phyloP scores from a whole-genome alignment of 2,329 filamentous ascomycete species.

The Pseudocercospora ulei region DNA sequence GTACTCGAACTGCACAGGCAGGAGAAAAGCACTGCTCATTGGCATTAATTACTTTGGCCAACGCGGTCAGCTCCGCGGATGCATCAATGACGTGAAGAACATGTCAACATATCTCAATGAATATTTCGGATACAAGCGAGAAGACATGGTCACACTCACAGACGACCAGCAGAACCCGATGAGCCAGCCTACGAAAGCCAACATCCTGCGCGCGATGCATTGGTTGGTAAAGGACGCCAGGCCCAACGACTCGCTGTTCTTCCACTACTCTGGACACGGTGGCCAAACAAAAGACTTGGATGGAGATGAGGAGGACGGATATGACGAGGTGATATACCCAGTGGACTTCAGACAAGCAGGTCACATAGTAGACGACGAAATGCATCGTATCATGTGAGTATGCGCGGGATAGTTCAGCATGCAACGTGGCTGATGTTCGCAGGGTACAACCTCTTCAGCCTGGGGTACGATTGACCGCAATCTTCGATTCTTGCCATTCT shows the following conservation, averaged over 20 bases:
- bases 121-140: conserved; percentile 82
- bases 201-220: conserved; percentile 92
- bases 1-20: conserved; percentile 83
- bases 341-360: conserved; percentile 71
- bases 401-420: neutral
- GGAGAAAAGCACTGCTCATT: conserved; percentile 78
- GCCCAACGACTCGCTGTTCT: conserved; percentile 90
- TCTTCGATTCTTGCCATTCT: conserved; percentile 74
- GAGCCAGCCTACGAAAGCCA: conserved; percentile 92
- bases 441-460: conserved; percentile 62
- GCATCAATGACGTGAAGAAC: conserved; percentile 96
- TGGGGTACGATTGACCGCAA: conserved; percentile 73
- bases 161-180: conserved; percentile 96
- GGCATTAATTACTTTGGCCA: conserved; percentile 97
- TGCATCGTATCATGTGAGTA: conserved; percentile 59
- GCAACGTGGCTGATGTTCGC: neutral
- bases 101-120: conserved; percentile 86
- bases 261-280: conserved; percentile 87
- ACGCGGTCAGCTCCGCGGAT: conserved; percentile 78
- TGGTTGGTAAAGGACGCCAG: conserved; percentile 91
- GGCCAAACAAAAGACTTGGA: conserved; percentile 73
- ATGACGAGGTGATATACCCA: conserved; percentile 75
- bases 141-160: conserved; percentile 94
- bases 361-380: conserved; percentile 74
- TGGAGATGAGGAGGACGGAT: conserved; percentile 71